A percentile compares a stretch with the other conserved stretches of the same genome.
Evolutionary conservation across 768 basidiomycete species (phyloP).

Genomic region (Termitomyces sp.): DNA sequence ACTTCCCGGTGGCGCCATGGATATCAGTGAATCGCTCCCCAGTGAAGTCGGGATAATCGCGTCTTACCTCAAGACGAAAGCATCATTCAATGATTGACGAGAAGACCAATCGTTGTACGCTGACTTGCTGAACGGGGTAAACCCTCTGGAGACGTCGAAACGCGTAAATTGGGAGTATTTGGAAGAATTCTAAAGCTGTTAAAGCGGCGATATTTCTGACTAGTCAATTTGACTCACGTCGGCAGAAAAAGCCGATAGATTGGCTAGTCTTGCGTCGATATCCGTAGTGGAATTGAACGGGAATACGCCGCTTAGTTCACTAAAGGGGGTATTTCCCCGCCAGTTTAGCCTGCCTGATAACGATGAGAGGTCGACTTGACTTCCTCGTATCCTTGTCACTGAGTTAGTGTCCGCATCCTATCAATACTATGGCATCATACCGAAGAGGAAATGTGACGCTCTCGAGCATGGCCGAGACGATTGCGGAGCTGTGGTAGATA

Average conservation of each 20-base stretch:
- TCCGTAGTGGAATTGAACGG: slow-evolving; percentile 35
- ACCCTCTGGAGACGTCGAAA: slow-evolving; percentile 60
- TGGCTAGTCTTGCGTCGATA: slow-evolving; percentile 29
- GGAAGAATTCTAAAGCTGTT: slow-evolving; percentile 2
- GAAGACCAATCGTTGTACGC: slow-evolving; percentile 40
- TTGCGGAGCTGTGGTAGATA: slow-evolving; percentile 52
- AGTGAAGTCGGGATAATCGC: slow-evolving; percentile 3
- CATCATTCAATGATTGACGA: slow-evolving; percentile 26
- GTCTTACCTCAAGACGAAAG: slow-evolving; percentile 38
- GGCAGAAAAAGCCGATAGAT: slow-evolving; percentile 38
- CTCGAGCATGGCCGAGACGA: slow-evolving; percentile 60
- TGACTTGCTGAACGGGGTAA: slow-evolving; percentile 36
- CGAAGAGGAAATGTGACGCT: slow-evolving; percentile 58
- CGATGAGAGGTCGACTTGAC: slow-evolving; percentile 39
- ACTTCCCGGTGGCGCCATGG: slow-evolving; percentile 27
- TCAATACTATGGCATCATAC: slow-evolving; percentile 29
- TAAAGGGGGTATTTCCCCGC: slow-evolving; percentile 52
- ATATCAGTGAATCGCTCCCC: slow-evolving; percentile 8
- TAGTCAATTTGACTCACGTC: slow-evolving; percentile 19
- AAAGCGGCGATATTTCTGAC: neutral
- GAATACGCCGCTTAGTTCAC: slow-evolving; percentile 54
- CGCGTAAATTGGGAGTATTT: slow-evolving; percentile 34
- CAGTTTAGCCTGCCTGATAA: slow-evolving; percentile 48
- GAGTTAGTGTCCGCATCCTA: slow-evolving; percentile 2
- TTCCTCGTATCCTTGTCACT: slow-evolving; percentile 28